Evolutionary conservation across 1,284 basidiomycete genomes (phyloP), one percentile per base, ranked within the genome.

Genomic region (Sporisorium iseilematis-ciliati): DNA sequence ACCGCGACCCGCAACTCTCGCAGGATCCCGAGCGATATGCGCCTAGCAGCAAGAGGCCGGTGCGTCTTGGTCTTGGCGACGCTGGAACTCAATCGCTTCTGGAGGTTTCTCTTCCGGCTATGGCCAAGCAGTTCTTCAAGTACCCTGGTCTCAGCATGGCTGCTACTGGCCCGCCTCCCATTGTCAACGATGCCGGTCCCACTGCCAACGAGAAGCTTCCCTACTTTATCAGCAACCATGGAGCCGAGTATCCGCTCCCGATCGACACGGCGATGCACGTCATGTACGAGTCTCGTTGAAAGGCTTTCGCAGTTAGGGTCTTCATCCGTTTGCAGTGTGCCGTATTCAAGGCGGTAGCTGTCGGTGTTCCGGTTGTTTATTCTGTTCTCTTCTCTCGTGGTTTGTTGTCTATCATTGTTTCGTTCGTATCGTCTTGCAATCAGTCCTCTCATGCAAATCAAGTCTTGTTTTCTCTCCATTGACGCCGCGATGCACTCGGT

Each of bases 71-170:
- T 35, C 70, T 77, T 25, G 75, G 75, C 25, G 75, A 77, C 23
- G 25, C 63, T 7, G 63, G 70, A 14, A 66, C 57, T 4, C 75
- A 77, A 51, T 41, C 55, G 23, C 61, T 77, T 41, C 70, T 74
- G 53, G 70, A 77, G 14, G 54, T 67, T 7, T 57, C 70, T 2
- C 61, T 77, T 23, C 75, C 75, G 20, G 70, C 66, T 41, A 69
- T 77, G 14, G 75, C 70, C 23, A 70, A 65, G 53, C 62, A 72
- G 46, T 69, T 76, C 46, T 70, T 77, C 63, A 69, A 70, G 63
- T 63, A 66, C 26, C 26, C 48, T 12, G 51, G 57, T 23, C 63
- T 77, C 21, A 51, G 63, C 45, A 61, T 74, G 59, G 75, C 70
- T 18, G 63, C 75, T 14, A n/a, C 63, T 20, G 63, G 75, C n/a